A percentile compares a stretch with the other conserved stretches of the same genome.
These are phyloP conservation scores for Paraleonurus japonicus DNA, from an alignment of 257 asterid species.

Conservation along the genomic window DNA sequence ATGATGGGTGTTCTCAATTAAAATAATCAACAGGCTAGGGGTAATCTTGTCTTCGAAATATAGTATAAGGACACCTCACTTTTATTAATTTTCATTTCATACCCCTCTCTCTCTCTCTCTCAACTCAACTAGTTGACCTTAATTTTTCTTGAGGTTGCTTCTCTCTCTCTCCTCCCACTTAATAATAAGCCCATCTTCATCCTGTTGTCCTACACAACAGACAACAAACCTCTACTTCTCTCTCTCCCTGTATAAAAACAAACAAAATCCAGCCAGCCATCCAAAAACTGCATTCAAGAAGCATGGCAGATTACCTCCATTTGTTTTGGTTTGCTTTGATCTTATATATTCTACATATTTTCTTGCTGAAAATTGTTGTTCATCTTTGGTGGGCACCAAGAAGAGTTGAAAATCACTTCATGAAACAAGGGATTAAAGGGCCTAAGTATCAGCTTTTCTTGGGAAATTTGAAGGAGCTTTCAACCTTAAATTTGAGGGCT, in stretches of 20 bases:
- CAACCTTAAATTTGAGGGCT: conserved; percentile 50
- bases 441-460: conserved; percentile 67
- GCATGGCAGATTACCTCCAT: conserved; percentile 41
- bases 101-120: neutral
- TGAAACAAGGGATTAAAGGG: conserved; percentile 74
- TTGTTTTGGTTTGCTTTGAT: conserved; percentile 39
- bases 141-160: conserved; percentile 28
- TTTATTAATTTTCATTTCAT: conserved; percentile 1
- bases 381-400: conserved; percentile 80
- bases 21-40: neutral
- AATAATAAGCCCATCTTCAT: conserved; percentile 42
- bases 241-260: conserved; percentile 54
- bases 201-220: conserved; percentile 45
- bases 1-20: conserved; percentile 11
- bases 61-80: conserved; percentile 31
- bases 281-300: conserved; percentile 30
- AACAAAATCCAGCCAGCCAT: conserved; percentile 43
- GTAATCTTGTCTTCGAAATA: conserved; percentile 13
- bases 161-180: conserved; percentile 7
- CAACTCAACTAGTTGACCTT: conserved; percentile 48
- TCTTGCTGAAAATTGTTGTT: conserved; percentile 36
- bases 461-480: conserved; percentile 83
- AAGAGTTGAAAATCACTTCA: conserved; percentile 52
- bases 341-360: conserved; percentile 42
- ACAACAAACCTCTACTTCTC: conserved; percentile 44